Evolutionary conservation across 352 stramenopile genomes (phyloP).

Genomic region (Globisporangium ultimum): DNA sequence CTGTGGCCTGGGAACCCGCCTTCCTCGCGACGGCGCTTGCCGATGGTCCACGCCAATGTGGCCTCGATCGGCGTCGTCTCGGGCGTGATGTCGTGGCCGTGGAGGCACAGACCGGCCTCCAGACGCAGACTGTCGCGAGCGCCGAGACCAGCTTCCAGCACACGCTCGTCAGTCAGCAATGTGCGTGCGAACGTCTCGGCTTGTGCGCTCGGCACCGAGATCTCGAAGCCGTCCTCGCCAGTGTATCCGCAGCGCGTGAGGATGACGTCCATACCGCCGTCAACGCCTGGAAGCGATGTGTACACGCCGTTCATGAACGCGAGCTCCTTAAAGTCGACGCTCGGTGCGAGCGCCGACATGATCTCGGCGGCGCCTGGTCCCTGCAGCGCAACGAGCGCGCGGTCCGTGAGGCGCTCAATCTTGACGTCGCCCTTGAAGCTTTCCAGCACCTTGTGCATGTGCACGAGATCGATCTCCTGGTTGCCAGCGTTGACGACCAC

Average conservation of each 20-base stretch:
- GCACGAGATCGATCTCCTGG: slow-evolving; percentile 94
- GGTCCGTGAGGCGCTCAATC: slow-evolving; percentile 93
- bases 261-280: slow-evolving; percentile 68
- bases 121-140: slow-evolving; percentile 96
- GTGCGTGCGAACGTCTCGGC: slow-evolving; percentile 50
- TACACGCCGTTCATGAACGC: slow-evolving; percentile 96
- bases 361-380: slow-evolving; percentile 89
- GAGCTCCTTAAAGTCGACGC: slow-evolving; percentile 90
- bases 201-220: slow-evolving; percentile 84
- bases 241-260: slow-evolving; percentile 98
- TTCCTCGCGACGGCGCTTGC: slow-evolving; percentile 80
- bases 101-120: slow-evolving; percentile 97
- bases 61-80: slow-evolving; percentile 95
- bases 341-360: slow-evolving; percentile 79
- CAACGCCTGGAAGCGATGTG: slow-evolving; percentile 59
- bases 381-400: slow-evolving; percentile 95
- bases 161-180: slow-evolving; percentile 57
- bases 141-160: slow-evolving; percentile 93
- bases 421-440: slow-evolving; percentile 89
- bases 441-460: slow-evolving; percentile 89
- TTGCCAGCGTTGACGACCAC: slow-evolving; percentile 98
- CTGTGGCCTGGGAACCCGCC: slow-evolving; percentile 94
- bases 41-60: slow-evolving; percentile 92
- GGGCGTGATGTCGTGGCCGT: slow-evolving; percentile 97
- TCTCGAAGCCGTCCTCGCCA: slow-evolving; percentile 99